Evolutionary conservation across 352 stramenopile genomes (phyloP), one percentile per base, ranked within the genome.

Genomic region (Pythium aristosporum): DNA sequence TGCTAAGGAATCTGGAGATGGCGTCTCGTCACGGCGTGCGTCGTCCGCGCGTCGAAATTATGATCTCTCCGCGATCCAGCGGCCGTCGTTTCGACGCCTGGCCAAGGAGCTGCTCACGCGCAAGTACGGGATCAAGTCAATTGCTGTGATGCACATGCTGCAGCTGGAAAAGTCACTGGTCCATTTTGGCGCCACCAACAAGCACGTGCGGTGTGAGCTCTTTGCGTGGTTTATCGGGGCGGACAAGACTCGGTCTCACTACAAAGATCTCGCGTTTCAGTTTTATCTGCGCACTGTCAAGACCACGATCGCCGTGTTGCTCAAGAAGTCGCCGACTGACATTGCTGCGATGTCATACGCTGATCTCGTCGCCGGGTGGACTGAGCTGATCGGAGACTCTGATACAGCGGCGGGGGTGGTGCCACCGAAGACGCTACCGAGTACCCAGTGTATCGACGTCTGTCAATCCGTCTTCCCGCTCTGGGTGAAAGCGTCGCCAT

Each of bases 101-200:
- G 76, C 75, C 0, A 86, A 87, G 41, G 80, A 91, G 57, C 82
- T 78, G 34, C 70, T 91, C 15, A 66, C 71, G 11, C 79, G 82
- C 16, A 89, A 88, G 61, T 91, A 91, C 49, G 82, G 82, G 23
- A 89, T 91, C 54, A 88, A 87, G 55, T 88, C 82, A 12, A 88
- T 91, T 37, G 82, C 82, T 1, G 61, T 83, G 30, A 87, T 89
- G 76, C 73, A 91, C 61, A 75, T 78, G 16, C 51, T 88, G 41
- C 82, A 91, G 61, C 77, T 91, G 11, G 80, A 91, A 56, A 77
- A 79, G 7, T 91, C 82, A 13, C 71, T 91, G n/a, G 50, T 86
- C 4, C 71, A 87, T 49, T 88, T 85, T 62, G 63, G 54, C 23
- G 63, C 65, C 3, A 77, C 69, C 6, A 69, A 80, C n/a, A 72